phyloP scores from a whole-genome alignment of 257 asterid genomes.

The Ligustrum vulgare region DNA sequence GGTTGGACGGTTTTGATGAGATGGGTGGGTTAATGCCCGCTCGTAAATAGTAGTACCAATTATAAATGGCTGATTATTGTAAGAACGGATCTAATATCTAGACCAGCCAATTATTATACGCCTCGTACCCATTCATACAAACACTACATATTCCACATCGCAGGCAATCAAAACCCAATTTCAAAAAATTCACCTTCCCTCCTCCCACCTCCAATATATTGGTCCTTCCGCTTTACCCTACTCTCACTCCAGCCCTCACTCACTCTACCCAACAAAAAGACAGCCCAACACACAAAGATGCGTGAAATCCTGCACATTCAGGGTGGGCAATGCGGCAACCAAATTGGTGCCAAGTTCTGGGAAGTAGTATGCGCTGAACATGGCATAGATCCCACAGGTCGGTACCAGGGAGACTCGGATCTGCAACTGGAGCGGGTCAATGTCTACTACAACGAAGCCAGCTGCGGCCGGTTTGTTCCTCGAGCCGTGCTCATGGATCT shows the following conservation, averaged over 20 bases:
- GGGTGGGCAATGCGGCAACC: slow-evolving; percentile 28
- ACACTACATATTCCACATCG: background rate
- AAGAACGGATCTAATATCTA: background rate
- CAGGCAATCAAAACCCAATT: slow-evolving; percentile 2
- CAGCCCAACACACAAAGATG: background rate
- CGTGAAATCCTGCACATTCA: slow-evolving; percentile 26
- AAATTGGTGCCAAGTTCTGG: background rate
- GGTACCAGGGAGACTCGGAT: slow-evolving; percentile 25
- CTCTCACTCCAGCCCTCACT: background rate
- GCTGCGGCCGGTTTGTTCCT: slow-evolving; percentile 13
- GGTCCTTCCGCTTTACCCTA: background rate
- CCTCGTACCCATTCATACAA: background rate
- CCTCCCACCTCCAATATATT: background rate
- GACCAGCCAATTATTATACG: no score
- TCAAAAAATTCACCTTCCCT: background rate
- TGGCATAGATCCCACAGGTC: slow-evolving; percentile 24
- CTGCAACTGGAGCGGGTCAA: slow-evolving; percentile 24
- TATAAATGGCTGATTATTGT: no score
- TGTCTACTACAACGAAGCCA: slow-evolving; percentile 25
- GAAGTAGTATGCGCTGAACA: slow-evolving; percentile 15
- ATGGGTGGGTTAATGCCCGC: no score
- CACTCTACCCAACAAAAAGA: background rate
- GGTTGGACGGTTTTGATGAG: no score
- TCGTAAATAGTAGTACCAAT: no score
- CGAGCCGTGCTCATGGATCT: slow-evolving; percentile 27